phyloP scores from a whole-genome alignment of 2,329 filamentous ascomycete species.

The Rhynchosporium agropyri region DNA sequence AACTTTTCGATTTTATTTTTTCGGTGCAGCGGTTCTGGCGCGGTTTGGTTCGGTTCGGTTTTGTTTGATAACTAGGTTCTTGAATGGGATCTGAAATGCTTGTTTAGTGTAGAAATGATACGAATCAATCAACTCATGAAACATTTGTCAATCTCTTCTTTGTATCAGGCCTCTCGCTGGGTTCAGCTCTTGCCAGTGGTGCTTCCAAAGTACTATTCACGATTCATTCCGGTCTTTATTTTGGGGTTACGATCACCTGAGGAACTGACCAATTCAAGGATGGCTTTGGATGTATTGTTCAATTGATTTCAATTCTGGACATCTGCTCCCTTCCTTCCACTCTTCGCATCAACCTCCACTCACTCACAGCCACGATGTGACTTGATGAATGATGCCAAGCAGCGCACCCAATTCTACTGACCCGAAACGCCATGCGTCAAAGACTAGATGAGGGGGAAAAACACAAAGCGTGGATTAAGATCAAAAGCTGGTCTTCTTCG shows the following conservation, averaged over 20 bases:
- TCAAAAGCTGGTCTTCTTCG: background rate
- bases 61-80: background rate
- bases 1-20: background rate
- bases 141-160: background rate
- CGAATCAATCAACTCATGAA: background rate
- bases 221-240: too few species aligned
- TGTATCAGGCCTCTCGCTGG: too few species aligned
- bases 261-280: too few species aligned
- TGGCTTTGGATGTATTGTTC: too few species aligned
- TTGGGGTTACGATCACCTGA: too few species aligned
- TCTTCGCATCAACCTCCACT: background rate
- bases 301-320: too few species aligned
- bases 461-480: slow-evolving; percentile 4
- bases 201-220: too few species aligned
- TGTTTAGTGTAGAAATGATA: slow-evolving; percentile 13
- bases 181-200: too few species aligned
- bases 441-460: slow-evolving; percentile 5
- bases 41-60: background rate
- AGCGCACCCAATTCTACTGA: slow-evolving; percentile 3
- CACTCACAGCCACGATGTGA: background rate
- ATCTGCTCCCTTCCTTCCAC: background rate
- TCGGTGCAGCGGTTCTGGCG: slow-evolving; percentile 12
- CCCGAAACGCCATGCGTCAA: slow-evolving; percentile 20
- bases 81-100: background rate
- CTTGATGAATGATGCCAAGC: slow-evolving; percentile 6